A percentile compares a stretch with the other conserved stretches of the same genome.
Conservation (phyloP, 139 green algal species). For the Tetradesmus lagerheimii region DNA sequence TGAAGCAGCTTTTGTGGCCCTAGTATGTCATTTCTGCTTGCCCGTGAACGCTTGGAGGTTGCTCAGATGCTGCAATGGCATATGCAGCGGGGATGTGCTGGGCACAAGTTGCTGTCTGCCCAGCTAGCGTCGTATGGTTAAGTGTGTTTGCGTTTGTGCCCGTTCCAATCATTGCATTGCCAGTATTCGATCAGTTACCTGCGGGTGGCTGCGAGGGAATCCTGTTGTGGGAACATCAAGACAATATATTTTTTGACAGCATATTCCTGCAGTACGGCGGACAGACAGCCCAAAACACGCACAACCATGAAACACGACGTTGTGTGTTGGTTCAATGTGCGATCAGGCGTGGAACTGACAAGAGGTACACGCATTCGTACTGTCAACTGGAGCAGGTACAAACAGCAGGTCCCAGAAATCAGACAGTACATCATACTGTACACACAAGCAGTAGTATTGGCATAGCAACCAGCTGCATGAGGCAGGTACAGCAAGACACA, state of each 20-base stretch:
- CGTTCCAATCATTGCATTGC: background rate
- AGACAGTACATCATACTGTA: too few relatives aligned
- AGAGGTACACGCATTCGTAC: too few relatives aligned
- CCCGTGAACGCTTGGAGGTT: background rate
- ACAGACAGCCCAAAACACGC: background rate
- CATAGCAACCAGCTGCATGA: too few relatives aligned
- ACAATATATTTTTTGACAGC: background rate
- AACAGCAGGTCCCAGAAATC: too few relatives aligned
- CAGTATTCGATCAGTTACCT: background rate
- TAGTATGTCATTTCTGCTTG: background rate
- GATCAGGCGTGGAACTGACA: too few relatives aligned
- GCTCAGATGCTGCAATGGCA: background rate
- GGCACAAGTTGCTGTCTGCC: background rate
- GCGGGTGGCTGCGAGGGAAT: background rate
- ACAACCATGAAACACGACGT: background rate
- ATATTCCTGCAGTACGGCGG: background rate
- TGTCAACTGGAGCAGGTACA: too few relatives aligned
- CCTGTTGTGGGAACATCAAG: background rate
- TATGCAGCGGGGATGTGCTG: background rate
- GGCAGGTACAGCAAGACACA: too few relatives aligned
- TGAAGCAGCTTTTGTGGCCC: background rate
- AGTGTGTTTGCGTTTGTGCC: background rate
- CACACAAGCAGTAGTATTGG: too few relatives aligned
- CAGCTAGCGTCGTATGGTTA: background rate
- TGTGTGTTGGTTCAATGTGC: too few relatives aligned